These are phyloP conservation scores for Diaporthe vexans DNA, from an alignment of 2,329 filamentous ascomycete species.

Conservation along the genomic window DNA sequence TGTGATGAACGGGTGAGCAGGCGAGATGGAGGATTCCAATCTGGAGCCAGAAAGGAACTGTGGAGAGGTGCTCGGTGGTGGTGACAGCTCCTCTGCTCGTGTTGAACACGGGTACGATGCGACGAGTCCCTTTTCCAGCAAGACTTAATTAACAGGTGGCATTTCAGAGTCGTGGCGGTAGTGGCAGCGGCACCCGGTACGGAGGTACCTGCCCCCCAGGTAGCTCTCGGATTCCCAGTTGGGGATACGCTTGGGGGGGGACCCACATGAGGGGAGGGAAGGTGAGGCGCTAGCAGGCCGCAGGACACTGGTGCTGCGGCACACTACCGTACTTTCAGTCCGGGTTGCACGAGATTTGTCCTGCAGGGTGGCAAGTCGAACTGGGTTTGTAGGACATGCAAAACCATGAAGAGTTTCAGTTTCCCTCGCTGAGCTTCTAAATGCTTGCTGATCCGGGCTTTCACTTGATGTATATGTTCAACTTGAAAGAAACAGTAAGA, in stretches of 20 bases:
- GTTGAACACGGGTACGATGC: slow-evolving; percentile 30
- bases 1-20: slow-evolving; percentile 9
- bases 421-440: background rate
- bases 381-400: background rate
- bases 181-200: slow-evolving; percentile 9
- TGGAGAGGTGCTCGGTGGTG: slow-evolving; percentile 32
- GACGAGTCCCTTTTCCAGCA: slow-evolving; percentile 15
- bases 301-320: background rate
- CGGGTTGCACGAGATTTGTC: background rate
- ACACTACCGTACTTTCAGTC: background rate
- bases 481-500: background rate
- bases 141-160: slow-evolving; percentile 42
- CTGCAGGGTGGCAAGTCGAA: background rate
- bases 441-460: background rate
- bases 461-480: too few relatives aligned
- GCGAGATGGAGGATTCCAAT: background rate
- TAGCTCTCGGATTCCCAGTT: slow-evolving; percentile 11
- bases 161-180: slow-evolving; percentile 37
- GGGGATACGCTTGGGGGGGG: slow-evolving; percentile 1
- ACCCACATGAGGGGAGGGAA: slow-evolving; percentile 1
- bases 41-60: slow-evolving; percentile 20
- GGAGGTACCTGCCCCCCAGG: slow-evolving; percentile 6
- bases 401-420: background rate
- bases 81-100: slow-evolving; percentile 25
- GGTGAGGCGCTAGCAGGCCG: slow-evolving; percentile 7